Evolutionary conservation across 2,329 filamentous ascomycete species (phyloP).

Genomic region (Pseudogymnoascus sp.): DNA sequence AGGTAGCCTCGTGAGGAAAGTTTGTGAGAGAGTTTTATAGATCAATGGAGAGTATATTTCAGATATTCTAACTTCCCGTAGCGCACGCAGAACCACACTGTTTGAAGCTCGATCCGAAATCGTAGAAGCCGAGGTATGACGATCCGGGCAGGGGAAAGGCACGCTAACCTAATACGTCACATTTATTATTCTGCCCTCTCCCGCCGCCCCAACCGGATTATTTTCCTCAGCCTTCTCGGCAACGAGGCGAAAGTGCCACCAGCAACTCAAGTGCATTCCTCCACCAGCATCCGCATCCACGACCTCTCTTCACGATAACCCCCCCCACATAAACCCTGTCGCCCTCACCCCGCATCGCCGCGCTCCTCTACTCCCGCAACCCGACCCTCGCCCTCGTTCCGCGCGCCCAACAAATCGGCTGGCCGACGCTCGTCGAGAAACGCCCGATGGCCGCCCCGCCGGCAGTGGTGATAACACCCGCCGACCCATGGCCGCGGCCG

Average conservation of each 20-base stretch:
- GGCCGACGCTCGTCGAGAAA: slow-evolving; percentile 29
- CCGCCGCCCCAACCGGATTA: neutral
- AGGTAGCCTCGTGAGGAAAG: neutral
- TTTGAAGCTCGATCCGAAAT: neutral
- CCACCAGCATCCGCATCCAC: neutral
- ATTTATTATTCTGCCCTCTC: neutral
- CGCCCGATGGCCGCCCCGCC: slow-evolving; percentile 38
- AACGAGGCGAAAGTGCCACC: neutral
- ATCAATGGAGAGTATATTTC: slow-evolving; percentile 1
- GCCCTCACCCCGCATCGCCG: slow-evolving; percentile 44
- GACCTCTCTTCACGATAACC: neutral
- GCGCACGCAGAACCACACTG: neutral
- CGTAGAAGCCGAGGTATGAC: neutral
- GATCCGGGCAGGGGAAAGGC: neutral
- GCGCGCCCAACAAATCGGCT: slow-evolving; percentile 22
- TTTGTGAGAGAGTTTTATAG: neutral
- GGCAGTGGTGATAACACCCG: slow-evolving; percentile 43
- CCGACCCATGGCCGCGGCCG: slow-evolving; percentile 53
- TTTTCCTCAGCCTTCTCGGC: slow-evolving; percentile 1
- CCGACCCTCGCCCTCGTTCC: slow-evolving; percentile 39
- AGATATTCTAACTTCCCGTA: neutral
- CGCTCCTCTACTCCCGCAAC: slow-evolving; percentile 41
- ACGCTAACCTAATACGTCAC: neutral
- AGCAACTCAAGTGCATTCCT: neutral
- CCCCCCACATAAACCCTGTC: slow-evolving; percentile 31